Conservation (phyloP, 257 asterid genomes). For the Penstemon newberryi region DNA sequence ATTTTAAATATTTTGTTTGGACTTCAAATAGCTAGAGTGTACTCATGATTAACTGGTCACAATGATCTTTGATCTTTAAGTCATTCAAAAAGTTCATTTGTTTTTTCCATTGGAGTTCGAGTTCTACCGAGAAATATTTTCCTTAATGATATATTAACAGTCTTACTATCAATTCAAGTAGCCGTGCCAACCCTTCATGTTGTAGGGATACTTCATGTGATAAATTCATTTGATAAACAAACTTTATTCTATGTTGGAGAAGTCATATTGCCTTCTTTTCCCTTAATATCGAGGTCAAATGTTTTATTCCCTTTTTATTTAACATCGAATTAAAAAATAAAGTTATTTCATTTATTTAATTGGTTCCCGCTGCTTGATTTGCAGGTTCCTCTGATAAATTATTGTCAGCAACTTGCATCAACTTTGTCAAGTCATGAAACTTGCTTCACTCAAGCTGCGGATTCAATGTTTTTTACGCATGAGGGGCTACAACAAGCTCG, state of each 20-base stretch:
- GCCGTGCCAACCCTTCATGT: neutral
- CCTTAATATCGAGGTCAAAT: neutral
- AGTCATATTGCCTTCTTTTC: neutral
- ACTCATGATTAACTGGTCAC: slow-evolving; percentile 6
- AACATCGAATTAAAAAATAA: slow-evolving; percentile 21
- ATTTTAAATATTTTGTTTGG: slow-evolving; percentile 11
- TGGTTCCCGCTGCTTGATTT: slow-evolving; percentile 33
- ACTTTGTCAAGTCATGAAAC: slow-evolving; percentile 94
- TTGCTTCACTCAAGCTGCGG: slow-evolving; percentile 97
- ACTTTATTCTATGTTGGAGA: neutral
- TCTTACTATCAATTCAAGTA: slow-evolving; percentile 2
- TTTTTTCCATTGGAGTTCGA: slow-evolving; percentile 1
- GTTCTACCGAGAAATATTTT: neutral
- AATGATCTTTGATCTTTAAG: neutral
- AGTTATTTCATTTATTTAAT: slow-evolving; percentile 9
- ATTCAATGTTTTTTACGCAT: slow-evolving; percentile 97
- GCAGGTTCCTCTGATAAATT: slow-evolving; percentile 94
- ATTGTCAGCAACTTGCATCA: slow-evolving; percentile 86
- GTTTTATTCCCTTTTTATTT: slow-evolving; percentile 12
- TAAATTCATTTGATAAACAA: neutral
- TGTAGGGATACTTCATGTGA: neutral
- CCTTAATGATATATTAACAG: slow-evolving; percentile 14
- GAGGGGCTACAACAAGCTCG: slow-evolving; percentile 99
- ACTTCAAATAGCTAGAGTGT: neutral
- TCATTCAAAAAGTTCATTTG: neutral